Conservation (phyloP, 805 yeast genomes). For the Metschnikowia cerradonensis region DNA sequence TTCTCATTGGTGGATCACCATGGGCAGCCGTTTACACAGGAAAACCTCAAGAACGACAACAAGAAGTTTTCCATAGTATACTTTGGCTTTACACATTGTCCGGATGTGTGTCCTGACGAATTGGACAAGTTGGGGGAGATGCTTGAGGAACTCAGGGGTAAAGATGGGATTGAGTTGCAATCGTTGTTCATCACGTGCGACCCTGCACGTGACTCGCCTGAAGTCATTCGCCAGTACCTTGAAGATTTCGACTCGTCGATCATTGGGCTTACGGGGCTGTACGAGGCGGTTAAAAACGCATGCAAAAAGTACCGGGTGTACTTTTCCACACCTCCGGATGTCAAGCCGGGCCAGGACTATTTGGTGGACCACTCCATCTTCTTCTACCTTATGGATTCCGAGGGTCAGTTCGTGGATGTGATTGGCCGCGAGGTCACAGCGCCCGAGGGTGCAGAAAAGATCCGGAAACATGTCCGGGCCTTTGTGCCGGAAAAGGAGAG, state of each 20-base stretch:
- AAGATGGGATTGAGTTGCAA: constrained; percentile 57
- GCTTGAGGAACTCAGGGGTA: constrained; percentile 54
- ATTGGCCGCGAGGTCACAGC: constrained; percentile 88
- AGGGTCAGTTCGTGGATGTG: constrained; percentile 92
- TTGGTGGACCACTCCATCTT: constrained; percentile 96
- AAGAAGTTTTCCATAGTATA: constrained; percentile 76
- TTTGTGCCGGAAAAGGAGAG: constrained; percentile 71
- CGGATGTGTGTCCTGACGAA: constrained; percentile 98
- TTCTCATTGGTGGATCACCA: constrained; percentile 69
- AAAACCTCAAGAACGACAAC: constrained; percentile 59
- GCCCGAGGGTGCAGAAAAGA: constrained; percentile 69
- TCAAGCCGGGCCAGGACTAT: constrained; percentile 94
- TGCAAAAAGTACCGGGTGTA: constrained; percentile 93
- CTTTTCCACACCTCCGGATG: constrained; percentile 93
- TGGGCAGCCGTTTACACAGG: constrained; percentile 70
- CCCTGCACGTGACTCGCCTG: constrained; percentile 91
- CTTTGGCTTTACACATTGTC: constrained; percentile 97
- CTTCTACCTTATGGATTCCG: constrained; percentile 97
- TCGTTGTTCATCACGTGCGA: constrained; percentile 95
- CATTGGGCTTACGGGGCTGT: constrained; percentile 87
- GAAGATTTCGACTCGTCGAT: constrained; percentile 87
- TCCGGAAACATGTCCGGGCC: constrained; percentile 68
- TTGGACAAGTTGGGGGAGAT: constrained; percentile 83
- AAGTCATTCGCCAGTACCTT: constrained; percentile 75
- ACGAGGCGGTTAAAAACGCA: constrained; percentile 74